Percentiles rank a stretch among this genome's conserved stretches.
These are phyloP conservation scores for Penicillium sp. DNA, from an alignment of 2,329 filamentous ascomycete genomes.

Conservation along the genomic window DNA sequence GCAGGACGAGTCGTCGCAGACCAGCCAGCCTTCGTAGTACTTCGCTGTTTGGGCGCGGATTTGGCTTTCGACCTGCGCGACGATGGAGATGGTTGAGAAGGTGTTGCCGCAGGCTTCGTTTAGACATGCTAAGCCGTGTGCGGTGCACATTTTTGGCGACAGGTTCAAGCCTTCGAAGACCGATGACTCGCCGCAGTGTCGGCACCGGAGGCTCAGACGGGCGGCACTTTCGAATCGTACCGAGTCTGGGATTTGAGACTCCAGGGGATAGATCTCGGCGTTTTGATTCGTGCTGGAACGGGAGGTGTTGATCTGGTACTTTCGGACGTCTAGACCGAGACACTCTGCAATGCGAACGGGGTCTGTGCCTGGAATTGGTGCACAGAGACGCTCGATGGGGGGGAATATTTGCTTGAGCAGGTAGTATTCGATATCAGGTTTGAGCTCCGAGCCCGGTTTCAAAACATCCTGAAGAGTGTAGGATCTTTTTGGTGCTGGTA, in stretches of 20 bases:
- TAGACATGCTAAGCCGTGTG: constrained; percentile 71
- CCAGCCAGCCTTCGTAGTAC: constrained; percentile 90
- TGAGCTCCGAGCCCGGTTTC: constrained; percentile 69
- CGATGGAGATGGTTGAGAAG: constrained; percentile 67
- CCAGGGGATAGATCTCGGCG: constrained; percentile 79
- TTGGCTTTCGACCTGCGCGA: constrained; percentile 82
- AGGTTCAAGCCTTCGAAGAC: constrained; percentile 71
- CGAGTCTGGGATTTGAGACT: constrained; percentile 89
- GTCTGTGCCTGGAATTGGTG: constrained; percentile 90
- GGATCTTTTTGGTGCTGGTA: constrained; percentile 77
- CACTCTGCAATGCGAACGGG: constrained; percentile 86
- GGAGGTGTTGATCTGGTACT: constrained; percentile 70
- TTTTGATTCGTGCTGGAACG: constrained; percentile 51
- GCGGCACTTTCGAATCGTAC: constrained; percentile 81
- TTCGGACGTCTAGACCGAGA: constrained; percentile 82
- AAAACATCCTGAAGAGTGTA: constrained; percentile 80
- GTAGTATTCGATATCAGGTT: constrained; percentile 96
- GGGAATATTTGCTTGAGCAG: constrained; percentile 97
- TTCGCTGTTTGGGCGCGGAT: constrained; percentile 72
- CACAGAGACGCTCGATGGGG: constrained; percentile 93
- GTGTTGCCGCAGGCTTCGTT: constrained; percentile 58
- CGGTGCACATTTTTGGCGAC: constrained; percentile 59
- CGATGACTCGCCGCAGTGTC: constrained; percentile 68
- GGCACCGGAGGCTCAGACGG: constrained; percentile 73
- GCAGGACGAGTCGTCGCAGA: constrained; percentile 86